phyloP scores from a whole-genome alignment of 2,329 filamentous ascomycete species.

The Hypoxylon sp. region DNA sequence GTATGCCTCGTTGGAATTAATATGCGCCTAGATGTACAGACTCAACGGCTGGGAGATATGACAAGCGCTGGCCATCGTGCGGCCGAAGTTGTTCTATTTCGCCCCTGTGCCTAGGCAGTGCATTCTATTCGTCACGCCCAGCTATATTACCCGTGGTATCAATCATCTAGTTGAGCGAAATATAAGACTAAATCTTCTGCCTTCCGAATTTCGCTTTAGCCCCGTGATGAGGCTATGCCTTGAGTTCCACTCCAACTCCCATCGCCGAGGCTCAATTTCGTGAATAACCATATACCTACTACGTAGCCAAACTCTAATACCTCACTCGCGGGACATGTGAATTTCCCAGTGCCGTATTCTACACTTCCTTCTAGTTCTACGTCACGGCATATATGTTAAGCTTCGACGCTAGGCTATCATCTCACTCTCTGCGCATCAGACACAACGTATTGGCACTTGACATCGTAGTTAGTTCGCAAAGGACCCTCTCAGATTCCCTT shows the following conservation, averaged over 20 bases:
- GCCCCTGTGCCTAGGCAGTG: constrained; percentile 73
- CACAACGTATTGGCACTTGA: not conserved
- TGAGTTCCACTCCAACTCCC: constrained; percentile 16
- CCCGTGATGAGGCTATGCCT: constrained; percentile 28
- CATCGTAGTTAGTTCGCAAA: constrained; percentile 58
- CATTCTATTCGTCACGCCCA: constrained; percentile 70
- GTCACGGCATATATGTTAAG: constrained; percentile 16
- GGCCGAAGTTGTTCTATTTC: constrained; percentile 69
- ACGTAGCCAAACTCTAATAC: not conserved
- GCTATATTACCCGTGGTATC: constrained; percentile 60
- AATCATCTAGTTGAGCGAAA: constrained; percentile 59
- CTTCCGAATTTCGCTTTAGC: constrained; percentile 17
- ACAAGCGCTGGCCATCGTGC: constrained; percentile 69
- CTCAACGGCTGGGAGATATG: constrained; percentile 75
- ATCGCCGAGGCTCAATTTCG: constrained; percentile 8
- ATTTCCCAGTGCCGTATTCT: not conserved
- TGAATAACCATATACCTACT: not conserved
- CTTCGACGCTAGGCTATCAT: not conserved
- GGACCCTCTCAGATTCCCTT: constrained; percentile 72
- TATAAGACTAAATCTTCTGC: constrained; percentile 57
- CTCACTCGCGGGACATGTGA: not conserved
- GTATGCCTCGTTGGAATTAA: constrained; percentile 73
- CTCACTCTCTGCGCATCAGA: not conserved
- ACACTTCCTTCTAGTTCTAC: constrained; percentile 8
- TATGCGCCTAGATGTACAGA: constrained; percentile 76